Conservation (phyloP, 2,329 filamentous ascomycete genomes). For the Cladobotryum protrusum region DNA sequence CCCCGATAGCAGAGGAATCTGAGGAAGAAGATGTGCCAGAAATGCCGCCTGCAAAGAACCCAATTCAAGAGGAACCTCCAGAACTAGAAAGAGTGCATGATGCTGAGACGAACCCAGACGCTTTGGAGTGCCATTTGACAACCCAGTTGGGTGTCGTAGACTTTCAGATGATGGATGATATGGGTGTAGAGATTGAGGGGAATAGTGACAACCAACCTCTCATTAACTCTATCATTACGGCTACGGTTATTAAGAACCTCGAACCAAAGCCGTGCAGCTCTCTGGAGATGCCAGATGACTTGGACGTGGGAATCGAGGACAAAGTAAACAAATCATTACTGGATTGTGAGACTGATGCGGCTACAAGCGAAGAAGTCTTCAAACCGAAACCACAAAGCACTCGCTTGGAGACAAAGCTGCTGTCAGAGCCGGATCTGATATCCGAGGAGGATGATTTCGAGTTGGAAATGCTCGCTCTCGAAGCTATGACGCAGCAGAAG, state of each 20-base stretch:
- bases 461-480: conserved; percentile 19
- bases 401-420: background rate
- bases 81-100: background rate
- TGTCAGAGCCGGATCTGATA: conserved; percentile 14
- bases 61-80: background rate
- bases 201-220: background rate
- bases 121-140: background rate
- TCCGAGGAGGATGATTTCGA: conserved; percentile 22
- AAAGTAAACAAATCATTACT: background rate
- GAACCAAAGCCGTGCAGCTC: background rate
- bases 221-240: too few species aligned
- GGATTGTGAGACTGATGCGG: background rate
- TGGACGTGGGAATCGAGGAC: too few species aligned
- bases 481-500: conserved; percentile 13
- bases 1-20: background rate
- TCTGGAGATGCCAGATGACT: too few species aligned
- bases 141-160: background rate
- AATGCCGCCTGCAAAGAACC: background rate
- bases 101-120: background rate
- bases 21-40: background rate
- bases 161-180: background rate
- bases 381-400: background rate
- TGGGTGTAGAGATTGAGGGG: background rate
- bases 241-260: background rate
- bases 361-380: background rate